phyloP scores from a whole-genome alignment of 331 rosid genomes.

The Stylosanthes scabra region DNA sequence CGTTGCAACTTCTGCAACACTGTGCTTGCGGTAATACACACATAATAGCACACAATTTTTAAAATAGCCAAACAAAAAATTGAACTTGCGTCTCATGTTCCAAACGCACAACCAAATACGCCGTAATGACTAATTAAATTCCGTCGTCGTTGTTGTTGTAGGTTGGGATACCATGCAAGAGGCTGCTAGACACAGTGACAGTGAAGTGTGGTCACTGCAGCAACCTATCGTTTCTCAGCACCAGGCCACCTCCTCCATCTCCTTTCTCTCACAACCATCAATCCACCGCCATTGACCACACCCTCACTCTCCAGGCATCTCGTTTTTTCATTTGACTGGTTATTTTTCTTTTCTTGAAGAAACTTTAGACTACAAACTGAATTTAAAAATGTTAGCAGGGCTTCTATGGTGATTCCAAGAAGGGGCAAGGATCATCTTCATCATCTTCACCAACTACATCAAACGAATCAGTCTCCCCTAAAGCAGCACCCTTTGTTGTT shows the following conservation, averaged over 20 bases:
- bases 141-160: constrained; percentile 31
- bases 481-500: constrained; percentile 85
- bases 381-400: constrained; percentile 53
- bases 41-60: too few species aligned
- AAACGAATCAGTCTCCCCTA: constrained; percentile 75
- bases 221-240: constrained; percentile 91
- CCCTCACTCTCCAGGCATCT: constrained; percentile 64
- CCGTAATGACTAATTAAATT: too few species aligned
- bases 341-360: too few species aligned
- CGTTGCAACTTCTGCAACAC: constrained; percentile 99
- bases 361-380: too few species aligned
- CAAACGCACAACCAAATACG: too few species aligned
- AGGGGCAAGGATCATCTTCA: constrained; percentile 61
- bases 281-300: constrained; percentile 67
- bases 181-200: constrained; percentile 90
- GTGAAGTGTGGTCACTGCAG: constrained; percentile 99
- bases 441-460: constrained; percentile 68
- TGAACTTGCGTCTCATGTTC: too few species aligned
- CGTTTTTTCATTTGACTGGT: too few species aligned
- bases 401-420: constrained; percentile 62
- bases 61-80: too few species aligned
- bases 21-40: constrained; percentile 72
- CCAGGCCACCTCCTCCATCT: constrained; percentile 67
- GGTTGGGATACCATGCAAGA: constrained; percentile 97
- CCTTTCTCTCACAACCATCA: neutral